Base-by-base conservation (phyloP, 768 basidiomycete genomes). In the Clavaria fumosa region DNA sequence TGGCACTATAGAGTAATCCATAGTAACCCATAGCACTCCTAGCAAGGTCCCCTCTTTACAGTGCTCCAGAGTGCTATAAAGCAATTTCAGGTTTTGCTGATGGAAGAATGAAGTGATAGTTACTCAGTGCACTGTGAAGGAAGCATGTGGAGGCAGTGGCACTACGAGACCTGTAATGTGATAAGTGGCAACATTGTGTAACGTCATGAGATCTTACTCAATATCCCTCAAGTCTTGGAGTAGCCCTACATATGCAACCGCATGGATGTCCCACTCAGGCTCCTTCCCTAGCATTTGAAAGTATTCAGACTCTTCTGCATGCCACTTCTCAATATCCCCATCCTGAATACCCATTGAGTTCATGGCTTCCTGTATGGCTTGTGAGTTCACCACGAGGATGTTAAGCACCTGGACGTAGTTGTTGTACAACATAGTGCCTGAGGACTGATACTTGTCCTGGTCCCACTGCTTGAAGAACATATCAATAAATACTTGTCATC, bases 401-500 rank as follows among this genome's bases (percentile, higher is more conserved):
- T 45, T 23, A 11, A 53, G 42, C 2, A 47, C 50, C 23, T 53
- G 46, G 10, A 38, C 15, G 23, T 53, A 53, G 39, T 53, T 53
- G 31, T 44, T 43, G 18, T 31, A 39, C 4, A 46, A 37, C 46
- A 45, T 43, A 7, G 20, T 42, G 23, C 53, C 55, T 1, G 56
- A 43, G 34, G 54, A 54, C 7, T 38, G 37, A 40, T 60, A 56
- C 39, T 59, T 58, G 5, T 61, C 56, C 2, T 42, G 38, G 43
- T 63, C 56, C 55, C 59, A 59, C 7, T 55, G 51, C 3, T 39
- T 41, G 42, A 60, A 59, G 39, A 48, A 52, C 12, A 49, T 20
- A 26, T 61, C 50, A 26, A 61, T 59, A 28, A 53, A 47, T 7
- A 55, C 38, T 5, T 39, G 43, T 4, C 50, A 49, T 14, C 47